Evolutionary conservation across 2,329 filamentous ascomycete species (phyloP), one percentile per base, ranked within the genome.

Genomic region (Claviceps humidiphila): DNA sequence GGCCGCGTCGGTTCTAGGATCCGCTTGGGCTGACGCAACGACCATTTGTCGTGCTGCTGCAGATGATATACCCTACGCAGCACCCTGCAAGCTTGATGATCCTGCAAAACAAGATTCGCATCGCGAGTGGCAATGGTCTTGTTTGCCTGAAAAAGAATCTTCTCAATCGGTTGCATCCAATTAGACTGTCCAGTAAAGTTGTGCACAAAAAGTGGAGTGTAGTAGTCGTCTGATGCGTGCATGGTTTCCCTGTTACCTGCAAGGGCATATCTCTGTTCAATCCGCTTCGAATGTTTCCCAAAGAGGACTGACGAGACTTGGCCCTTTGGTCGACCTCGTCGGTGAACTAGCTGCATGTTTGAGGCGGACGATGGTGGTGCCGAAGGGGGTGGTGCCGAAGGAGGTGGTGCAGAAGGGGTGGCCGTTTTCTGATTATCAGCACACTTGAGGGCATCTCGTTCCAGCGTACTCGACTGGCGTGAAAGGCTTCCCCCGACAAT

Each of bases 21-120:
- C 53, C 89, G 85, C 63, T 94, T 88, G 44, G 90, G 82, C 63
- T 98, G 93, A 50, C 91, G 80, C 47, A 98, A 69, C 5, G 90
- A 93, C 91, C 93, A 97, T 61, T 91, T 85, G 59, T 95, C 89
- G 37, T 85, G 82, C 61, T 91, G 89, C 63, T 98, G 93, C 26
- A 97, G 73, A 56, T 91, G 83, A 63, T 96, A 95, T 2, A 98
- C 89, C 14, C 89, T 77, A 52, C 89, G 83, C 4, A 97, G 68
- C 34, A 95, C 87, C 52, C 88, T 84, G 61, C 88, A 93, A 50
- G 94, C 88, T 66, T 95, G 89, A 53, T 85, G 83, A 60, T 97
- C 90, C 48, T 89, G 81, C 42, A 94, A 81, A 44, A 89, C 85
- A 1, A 94, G 79, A 53, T 89, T 83, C 49, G 90, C 84, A 63